Evolutionary conservation across 78 protist genomes (phyloP), one percentile per base, ranked within the genome.

Genomic region (Dictyostelium citrinum): DNA sequence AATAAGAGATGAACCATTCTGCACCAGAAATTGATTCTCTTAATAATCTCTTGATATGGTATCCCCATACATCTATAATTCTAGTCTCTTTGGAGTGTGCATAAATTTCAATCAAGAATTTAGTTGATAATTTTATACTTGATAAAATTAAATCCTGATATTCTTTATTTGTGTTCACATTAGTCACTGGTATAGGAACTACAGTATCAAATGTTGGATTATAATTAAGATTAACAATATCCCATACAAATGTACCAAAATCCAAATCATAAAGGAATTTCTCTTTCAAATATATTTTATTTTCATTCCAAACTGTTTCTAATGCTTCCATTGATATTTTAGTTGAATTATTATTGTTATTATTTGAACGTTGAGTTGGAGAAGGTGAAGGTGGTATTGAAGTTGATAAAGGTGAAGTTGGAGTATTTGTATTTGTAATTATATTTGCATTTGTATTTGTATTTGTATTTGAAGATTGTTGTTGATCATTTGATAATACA

Each of bases 271-370:
- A 88, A 2, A 88, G 51, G 77, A 77, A 88, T 41, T 88, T 88
- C 24, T 88, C 93, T 43, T 55, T 77, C 12, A 88, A 83, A 60
- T 60, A 88, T 4, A 74, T 39, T 14, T 61, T 24, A 78, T 88
- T 88, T 67, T 88, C 93, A 33, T 88, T 88, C 93, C 93, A 88
- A 35, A 88, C 93, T 7, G 80, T 88, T 22, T 88, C 85, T 5
- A 88, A 45, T 2, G 83, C 81, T 22, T 78, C 85, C 31, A 61
- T 76, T 78, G 93, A 79, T 10, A 88, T 78, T 37, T 71, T 84
- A 17, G 80, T 29, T 22, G 39, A 7, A 27, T 22, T 27, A 27
- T 61, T 61, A 10, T 27, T 64, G 27, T 64, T 24, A 8, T 24
- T 24, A 11, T 64, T 70, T 64, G 72, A 64, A 64, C 72, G 72